Base-by-base conservation (phyloP, 2,329 filamentous ascomycete species). In the Allantophomopsis cytisporea region DNA sequence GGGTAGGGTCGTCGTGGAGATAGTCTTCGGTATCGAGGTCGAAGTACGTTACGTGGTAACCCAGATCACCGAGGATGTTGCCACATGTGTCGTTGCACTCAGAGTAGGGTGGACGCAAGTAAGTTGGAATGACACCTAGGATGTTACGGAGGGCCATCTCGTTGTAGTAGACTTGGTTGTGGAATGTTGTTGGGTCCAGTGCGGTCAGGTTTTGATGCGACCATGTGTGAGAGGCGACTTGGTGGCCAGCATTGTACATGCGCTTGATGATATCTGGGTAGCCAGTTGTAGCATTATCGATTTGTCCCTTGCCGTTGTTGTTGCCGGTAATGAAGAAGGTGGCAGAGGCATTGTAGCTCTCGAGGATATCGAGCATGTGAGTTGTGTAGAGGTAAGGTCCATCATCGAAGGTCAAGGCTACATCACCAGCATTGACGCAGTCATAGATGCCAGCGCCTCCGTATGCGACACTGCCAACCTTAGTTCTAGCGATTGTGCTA, bases 401-500 rank as follows among this genome's bases (percentile, higher is more conserved):
- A 52, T 82, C 78, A 47, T 82, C 78, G 47, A 71, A 82, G 1
- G 77, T 82, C 40, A 83, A 54, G 14, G 78, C 78, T 48, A 83
- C 66, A 10, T 71, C 72, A 39, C 76, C 73, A 2, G 66, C 61
- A n/a, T 62, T 61, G n/a, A 58, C 58, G 46, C 72, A 76, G 44
- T 64, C 59, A 47, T 73, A 73, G 43, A 80, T 72, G 18, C 69
- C 68, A 10, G 55, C 62, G 28, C 69, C 63, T n/a, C 74, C 75
- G 42, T 79, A 78, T 0, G 62, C 56, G 4, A 79, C 61, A 4
- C 47, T 58, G 14, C 76, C 76, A 1, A 72, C 41, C 39, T 69
- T 63, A 1, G 68, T 59, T 8, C 76, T 40, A 14, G 44, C 34
- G 31, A 77, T 55, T 1, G 58, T 58, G 3, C 63, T 64, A 1